Evolutionary conservation across 805 yeast genomes (phyloP).

Genomic region (Lipomyces spencermartinsiae): DNA sequence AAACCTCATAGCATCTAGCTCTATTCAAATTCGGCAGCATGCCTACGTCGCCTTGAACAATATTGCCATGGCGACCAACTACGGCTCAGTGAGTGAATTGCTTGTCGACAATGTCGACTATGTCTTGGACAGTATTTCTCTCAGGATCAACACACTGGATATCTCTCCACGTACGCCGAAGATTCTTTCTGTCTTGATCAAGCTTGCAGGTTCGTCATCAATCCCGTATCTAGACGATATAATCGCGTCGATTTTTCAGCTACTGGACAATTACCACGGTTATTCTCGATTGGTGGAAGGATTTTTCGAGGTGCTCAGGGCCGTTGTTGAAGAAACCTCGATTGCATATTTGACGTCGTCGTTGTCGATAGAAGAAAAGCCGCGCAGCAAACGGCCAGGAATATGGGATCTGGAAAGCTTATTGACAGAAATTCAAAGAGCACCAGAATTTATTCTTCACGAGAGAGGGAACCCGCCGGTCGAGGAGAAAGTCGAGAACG

Average conservation of each 20-base stretch:
- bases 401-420: slow-evolving; percentile 39
- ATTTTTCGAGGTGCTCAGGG: slow-evolving; percentile 72
- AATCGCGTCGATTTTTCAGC: slow-evolving; percentile 71
- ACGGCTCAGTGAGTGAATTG: slow-evolving; percentile 58
- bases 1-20: slow-evolving; percentile 68
- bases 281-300: slow-evolving; percentile 74
- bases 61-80: slow-evolving; percentile 59
- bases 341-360: slow-evolving; percentile 8
- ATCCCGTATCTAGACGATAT: slow-evolving; percentile 74
- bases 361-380: slow-evolving; percentile 20
- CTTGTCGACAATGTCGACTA: slow-evolving; percentile 78
- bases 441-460: slow-evolving; percentile 43
- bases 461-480: slow-evolving; percentile 20
- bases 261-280: slow-evolving; percentile 85
- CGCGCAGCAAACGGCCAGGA: slow-evolving; percentile 25
- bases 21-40: slow-evolving; percentile 53
- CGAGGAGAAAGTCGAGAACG: slow-evolving; percentile 16
- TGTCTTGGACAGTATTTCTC: slow-evolving; percentile 76
- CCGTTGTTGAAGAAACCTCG: slow-evolving; percentile 53
- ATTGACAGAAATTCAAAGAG: slow-evolving; percentile 37
- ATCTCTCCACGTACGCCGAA: slow-evolving; percentile 77
- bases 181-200: slow-evolving; percentile 70
- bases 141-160: slow-evolving; percentile 69
- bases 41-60: slow-evolving; percentile 61
- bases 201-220: slow-evolving; percentile 70